These are phyloP conservation scores for Amaranthus tricolor DNA, from an alignment of 179 eudicot species.

Conservation along the genomic window DNA sequence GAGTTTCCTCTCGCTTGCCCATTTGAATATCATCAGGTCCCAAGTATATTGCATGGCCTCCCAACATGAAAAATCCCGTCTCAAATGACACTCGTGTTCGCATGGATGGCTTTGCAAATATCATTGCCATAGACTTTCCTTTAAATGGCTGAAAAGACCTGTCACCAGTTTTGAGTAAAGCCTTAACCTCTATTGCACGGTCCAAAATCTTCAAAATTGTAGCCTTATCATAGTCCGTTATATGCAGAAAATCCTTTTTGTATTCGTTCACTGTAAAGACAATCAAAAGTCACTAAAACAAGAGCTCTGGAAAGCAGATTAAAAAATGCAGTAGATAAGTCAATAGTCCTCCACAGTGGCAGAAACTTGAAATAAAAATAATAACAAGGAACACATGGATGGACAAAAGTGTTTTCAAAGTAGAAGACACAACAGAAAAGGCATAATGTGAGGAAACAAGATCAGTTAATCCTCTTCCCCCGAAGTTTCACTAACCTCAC, in stretches of 20 bases:
- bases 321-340: not conserved
- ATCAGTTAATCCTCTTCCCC: too few relatives aligned
- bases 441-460: not conserved
- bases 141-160: slow-evolving; percentile 82
- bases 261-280: slow-evolving; percentile 52
- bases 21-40: slow-evolving; percentile 97
- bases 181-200: slow-evolving; percentile 86
- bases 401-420: not conserved
- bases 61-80: slow-evolving; percentile 89
- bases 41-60: slow-evolving; percentile 94
- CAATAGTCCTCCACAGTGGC: not conserved
- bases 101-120: slow-evolving; percentile 99
- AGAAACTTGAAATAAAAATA: not conserved
- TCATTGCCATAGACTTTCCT: slow-evolving; percentile 97
- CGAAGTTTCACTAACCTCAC: too few relatives aligned
- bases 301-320: not conserved
- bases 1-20: slow-evolving; percentile 99
- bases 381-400: not conserved
- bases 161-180: slow-evolving; percentile 80
- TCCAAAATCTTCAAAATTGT: slow-evolving; percentile 80
- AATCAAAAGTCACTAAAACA: slow-evolving; percentile 1
- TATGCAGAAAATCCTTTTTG: slow-evolving; percentile 84
- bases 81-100: slow-evolving; percentile 97
- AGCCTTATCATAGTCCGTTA: slow-evolving; percentile 78
- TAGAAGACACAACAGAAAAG: not conserved